Conservation (phyloP, 495 filamentous ascomycete genomes). For the Echria macrotheca region DNA sequence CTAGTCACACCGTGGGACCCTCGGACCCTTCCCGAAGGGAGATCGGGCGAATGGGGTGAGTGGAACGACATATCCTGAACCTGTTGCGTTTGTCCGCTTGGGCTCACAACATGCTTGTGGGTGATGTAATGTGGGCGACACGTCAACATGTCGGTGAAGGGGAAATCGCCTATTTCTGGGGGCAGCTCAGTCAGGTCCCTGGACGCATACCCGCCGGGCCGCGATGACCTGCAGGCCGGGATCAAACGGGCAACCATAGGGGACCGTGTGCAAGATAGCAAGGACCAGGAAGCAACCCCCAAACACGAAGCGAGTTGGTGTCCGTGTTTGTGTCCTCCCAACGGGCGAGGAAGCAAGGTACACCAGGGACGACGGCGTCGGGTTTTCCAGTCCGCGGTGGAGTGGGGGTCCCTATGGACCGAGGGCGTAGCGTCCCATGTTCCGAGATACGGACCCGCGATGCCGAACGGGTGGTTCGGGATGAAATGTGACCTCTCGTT, state of each 20-base stretch:
- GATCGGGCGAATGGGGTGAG: slow-evolving; percentile 14
- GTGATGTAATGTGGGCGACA: slow-evolving; percentile 24
- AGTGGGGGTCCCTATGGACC: too few species aligned
- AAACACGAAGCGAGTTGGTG: slow-evolving; percentile 13
- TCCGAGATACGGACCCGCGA: too few species aligned
- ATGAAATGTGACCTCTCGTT: slow-evolving; percentile 12
- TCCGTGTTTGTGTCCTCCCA: slow-evolving; percentile 10
- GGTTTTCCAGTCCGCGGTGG: background rate
- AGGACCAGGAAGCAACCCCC: slow-evolving; percentile 14
- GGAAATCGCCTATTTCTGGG: slow-evolving; percentile 12
- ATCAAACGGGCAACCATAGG: slow-evolving; percentile 23
- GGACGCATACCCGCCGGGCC: slow-evolving; percentile 13
- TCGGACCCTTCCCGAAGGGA: background rate
- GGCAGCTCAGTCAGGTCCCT: slow-evolving; percentile 13
- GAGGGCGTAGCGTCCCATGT: background rate
- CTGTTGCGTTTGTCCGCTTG: slow-evolving; percentile 19
- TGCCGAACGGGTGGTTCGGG: slow-evolving; percentile 20
- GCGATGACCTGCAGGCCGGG: slow-evolving; percentile 23
- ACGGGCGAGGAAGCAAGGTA: background rate
- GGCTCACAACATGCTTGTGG: slow-evolving; percentile 19
- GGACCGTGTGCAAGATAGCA: slow-evolving; percentile 6
- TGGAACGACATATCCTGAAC: background rate
- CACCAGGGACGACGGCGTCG: background rate
- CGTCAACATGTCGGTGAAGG: slow-evolving; percentile 31
- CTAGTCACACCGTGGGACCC: slow-evolving; percentile 13